Evolutionary conservation across 257 asterid species (phyloP), one percentile per base, ranked within the genome.

Genomic region (Sherardia arvensis): DNA sequence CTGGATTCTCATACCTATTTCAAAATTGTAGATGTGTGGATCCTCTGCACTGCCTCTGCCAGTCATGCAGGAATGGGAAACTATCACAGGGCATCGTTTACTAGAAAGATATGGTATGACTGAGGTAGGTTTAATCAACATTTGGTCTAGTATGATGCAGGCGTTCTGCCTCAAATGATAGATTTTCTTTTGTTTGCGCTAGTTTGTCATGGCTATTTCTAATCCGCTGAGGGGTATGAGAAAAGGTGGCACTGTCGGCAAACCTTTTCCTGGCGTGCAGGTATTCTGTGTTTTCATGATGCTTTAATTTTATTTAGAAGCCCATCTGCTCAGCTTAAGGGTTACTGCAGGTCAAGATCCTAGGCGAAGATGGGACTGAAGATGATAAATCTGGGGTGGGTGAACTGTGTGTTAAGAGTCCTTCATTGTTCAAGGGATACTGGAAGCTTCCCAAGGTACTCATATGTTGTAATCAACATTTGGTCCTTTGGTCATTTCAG

Each of bases 1-100:
- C 3, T 4, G 29, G 5, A 47, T 17, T 48, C 20, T 48, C 38
- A 26, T 18, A 29, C 48, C 12, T 22, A 22, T n/a, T 33, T 54
- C 36, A 28, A 25, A 40, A 25, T 47, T 61, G 71, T 82, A 89
- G 98, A 92, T 92, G 98, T 88, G 95, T 78, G 98, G 98, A 72
- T 92, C 98, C 60, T 92, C 98, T 61, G 98, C 98, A 67, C 94
- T 92, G 61, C 98, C 98, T 53, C 93, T 88, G 72, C 98, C 98
- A 6, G 79, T 87, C 66, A 92, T 92, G 98, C 95, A 92, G 79
- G 87, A 77, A 70, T 92, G 98, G 98, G 95, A 92, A 80, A 66
- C 83, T 56, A 85, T 92, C 80, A 92, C 97, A 0, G 93, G 95
- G 27, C 98, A 92, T 75, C 71, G 78, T 45, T 88, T 92, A 61